Evolutionary conservation across 192 early-diverging fungal species (phyloP).

Genomic region (Coemansia sp.): DNA sequence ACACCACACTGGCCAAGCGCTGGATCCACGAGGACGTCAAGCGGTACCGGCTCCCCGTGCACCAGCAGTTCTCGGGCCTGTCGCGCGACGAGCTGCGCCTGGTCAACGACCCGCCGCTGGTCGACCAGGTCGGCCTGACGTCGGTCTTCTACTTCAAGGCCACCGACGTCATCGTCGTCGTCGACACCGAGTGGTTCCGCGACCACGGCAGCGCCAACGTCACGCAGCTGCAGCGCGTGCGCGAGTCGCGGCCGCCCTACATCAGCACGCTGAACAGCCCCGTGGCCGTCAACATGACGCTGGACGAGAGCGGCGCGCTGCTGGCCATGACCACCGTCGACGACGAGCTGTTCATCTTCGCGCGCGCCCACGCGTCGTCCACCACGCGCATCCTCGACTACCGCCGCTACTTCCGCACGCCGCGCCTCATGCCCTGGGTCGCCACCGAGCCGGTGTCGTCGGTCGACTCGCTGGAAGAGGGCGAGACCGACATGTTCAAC

Average conservation of each 20-base stretch:
- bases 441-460: conserved; percentile 48
- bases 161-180: conserved; percentile 48
- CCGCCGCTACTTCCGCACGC: conserved; percentile 46
- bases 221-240: conserved; percentile 54
- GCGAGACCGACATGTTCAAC: conserved; percentile 48
- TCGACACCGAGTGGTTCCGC: conserved; percentile 56
- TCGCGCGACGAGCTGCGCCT: conserved; percentile 57
- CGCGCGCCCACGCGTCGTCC: conserved; percentile 39
- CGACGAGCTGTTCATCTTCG: conserved; percentile 54
- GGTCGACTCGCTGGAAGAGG: conserved; percentile 46
- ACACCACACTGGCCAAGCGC: conserved; percentile 32
- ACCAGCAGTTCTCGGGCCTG: conserved; percentile 54
- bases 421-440: conserved; percentile 23
- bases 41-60: conserved; percentile 51
- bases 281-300: conserved; percentile 54
- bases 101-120: conserved; percentile 51
- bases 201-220: conserved; percentile 49
- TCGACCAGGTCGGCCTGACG: conserved; percentile 47
- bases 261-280: conserved; percentile 58
- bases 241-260: conserved; percentile 56
- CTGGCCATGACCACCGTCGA: conserved; percentile 55
- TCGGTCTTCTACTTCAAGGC: conserved; percentile 56
- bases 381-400: conserved; percentile 48
- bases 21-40: conserved; percentile 45
- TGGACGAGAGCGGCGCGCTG: conserved; percentile 53